phyloP scores from a whole-genome alignment of 2,329 filamentous ascomycete species.

The Pseudogymnoascus sp. region DNA sequence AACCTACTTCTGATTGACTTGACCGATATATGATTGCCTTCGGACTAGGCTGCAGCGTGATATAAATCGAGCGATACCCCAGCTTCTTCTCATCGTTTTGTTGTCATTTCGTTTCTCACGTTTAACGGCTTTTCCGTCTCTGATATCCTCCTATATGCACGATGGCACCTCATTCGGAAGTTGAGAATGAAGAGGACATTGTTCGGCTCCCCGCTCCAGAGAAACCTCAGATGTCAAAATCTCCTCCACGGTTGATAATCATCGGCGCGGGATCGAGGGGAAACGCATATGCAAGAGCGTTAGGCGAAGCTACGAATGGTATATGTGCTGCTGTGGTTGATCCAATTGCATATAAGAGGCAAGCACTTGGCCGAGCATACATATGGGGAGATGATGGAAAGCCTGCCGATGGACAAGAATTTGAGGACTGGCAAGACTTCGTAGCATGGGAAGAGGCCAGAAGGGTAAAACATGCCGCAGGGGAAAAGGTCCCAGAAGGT shows the following conservation, averaged over 20 bases:
- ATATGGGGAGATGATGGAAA: slow-evolving; percentile 53
- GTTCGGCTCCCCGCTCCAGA: slow-evolving; percentile 21
- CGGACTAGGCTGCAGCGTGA: neutral
- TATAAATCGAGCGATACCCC: neutral
- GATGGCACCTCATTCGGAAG: slow-evolving; percentile 13
- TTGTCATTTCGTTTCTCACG: neutral
- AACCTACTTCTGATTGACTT: neutral
- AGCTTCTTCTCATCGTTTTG: neutral
- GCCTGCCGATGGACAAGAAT: slow-evolving; percentile 56
- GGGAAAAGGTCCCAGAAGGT: slow-evolving; percentile 34
- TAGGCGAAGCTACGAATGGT: slow-evolving; percentile 55
- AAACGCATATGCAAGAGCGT: slow-evolving; percentile 61
- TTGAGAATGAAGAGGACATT: slow-evolving; percentile 1
- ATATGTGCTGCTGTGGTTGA: slow-evolving; percentile 73
- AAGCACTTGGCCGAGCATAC: slow-evolving; percentile 58
- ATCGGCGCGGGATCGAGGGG: slow-evolving; percentile 79
- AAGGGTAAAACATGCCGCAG: slow-evolving; percentile 42
- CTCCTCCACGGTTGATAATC: slow-evolving; percentile 60
- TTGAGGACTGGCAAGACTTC: slow-evolving; percentile 67
- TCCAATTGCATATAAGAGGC: slow-evolving; percentile 67
- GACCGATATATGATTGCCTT: neutral
- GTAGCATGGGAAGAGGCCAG: slow-evolving; percentile 60
- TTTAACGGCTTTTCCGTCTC: neutral
- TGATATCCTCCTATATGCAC: neutral
- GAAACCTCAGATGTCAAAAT: slow-evolving; percentile 29